Percentiles rank a stretch among this genome's conserved stretches.
These are phyloP conservation scores for Yamadazyma songkhlaensis DNA, from an alignment of 1,139 yeast genomes.

Conservation along the genomic window DNA sequence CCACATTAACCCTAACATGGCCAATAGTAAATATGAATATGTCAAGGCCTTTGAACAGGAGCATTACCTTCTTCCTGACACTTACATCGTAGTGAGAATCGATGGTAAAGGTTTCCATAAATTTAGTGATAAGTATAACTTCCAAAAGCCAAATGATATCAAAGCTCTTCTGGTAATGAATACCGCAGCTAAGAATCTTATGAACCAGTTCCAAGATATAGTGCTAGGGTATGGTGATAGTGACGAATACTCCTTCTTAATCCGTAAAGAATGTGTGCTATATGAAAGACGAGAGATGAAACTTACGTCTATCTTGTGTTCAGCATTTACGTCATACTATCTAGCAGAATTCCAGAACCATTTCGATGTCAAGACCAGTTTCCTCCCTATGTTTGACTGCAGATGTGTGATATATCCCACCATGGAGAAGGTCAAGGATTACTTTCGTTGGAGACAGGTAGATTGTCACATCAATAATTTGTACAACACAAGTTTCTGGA, in stretches of 20 bases:
- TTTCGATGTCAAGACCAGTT: conserved; percentile 42
- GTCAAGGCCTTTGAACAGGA: conserved; percentile 81
- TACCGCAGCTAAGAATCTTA: conserved; percentile 65
- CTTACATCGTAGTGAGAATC: conserved; percentile 78
- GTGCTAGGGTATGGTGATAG: conserved; percentile 89
- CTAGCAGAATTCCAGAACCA: conserved; percentile 60
- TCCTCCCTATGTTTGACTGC: conserved; percentile 86
- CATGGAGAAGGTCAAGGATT: conserved; percentile 60
- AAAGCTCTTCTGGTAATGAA: conserved; percentile 80
- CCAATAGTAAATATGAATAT: conserved; percentile 80
- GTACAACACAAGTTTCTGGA: conserved; percentile 94
- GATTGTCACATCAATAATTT: conserved; percentile 95
- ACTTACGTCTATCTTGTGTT: conserved; percentile 75
- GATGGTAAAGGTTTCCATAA: conserved; percentile 96
- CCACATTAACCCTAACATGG: conserved; percentile 57
- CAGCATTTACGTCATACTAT: conserved; percentile 78
- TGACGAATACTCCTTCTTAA: conserved; percentile 86
- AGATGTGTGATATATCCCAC: conserved; percentile 87
- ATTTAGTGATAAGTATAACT: conserved; percentile 69
- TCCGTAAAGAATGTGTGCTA: conserved; percentile 57
- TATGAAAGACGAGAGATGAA: conserved; percentile 84
- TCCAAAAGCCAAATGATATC: conserved; percentile 83
- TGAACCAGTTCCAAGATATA: conserved; percentile 67
- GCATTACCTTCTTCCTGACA: conserved; percentile 68
- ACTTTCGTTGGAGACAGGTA: conserved; percentile 92